These are phyloP conservation scores for Coniochaeta pulveracea DNA, from an alignment of 2,329 filamentous ascomycete genomes.

Conservation along the genomic window DNA sequence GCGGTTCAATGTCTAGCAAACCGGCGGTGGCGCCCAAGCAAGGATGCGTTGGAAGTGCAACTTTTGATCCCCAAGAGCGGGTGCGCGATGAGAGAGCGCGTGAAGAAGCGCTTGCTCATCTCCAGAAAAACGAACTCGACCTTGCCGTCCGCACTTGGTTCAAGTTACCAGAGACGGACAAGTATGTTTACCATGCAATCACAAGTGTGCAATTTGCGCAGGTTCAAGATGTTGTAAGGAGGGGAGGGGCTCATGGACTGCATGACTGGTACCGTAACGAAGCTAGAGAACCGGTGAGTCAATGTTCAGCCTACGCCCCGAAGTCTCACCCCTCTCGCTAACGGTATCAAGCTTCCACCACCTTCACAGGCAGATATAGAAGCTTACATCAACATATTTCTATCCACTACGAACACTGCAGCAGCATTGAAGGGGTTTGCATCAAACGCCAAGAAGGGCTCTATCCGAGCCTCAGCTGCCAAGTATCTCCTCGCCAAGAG, in stretches of 20 bases:
- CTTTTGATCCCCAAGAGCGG: constrained; percentile 1
- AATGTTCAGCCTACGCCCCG: constrained; percentile 3
- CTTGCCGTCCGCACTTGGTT: constrained; percentile 32
- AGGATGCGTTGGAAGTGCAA: neutral
- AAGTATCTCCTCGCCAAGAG: constrained; percentile 42
- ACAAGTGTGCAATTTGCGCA: constrained; percentile 35
- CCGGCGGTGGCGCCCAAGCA: neutral
- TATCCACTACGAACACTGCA: constrained; percentile 42
- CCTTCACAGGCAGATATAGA: constrained; percentile 47
- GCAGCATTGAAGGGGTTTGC: constrained; percentile 51
- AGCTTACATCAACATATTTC: constrained; percentile 58
- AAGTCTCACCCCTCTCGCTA: constrained; percentile 4
- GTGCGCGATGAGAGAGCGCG: neutral
- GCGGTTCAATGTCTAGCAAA: constrained; percentile 2
- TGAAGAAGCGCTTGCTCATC: neutral
- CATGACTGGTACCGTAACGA: constrained; percentile 35
- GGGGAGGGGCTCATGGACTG: constrained; percentile 32
- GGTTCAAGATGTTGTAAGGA: constrained; percentile 32
- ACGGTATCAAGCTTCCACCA: constrained; percentile 22
- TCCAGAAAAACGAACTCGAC: constrained; percentile 24
- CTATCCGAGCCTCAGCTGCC: constrained; percentile 45
- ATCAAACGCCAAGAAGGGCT: constrained; percentile 53
- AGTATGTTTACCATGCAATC: constrained; percentile 40
- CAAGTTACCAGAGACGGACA: constrained; percentile 28
- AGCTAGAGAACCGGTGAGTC: constrained; percentile 15